Conservation (phyloP, 768 basidiomycete genomes). For the Lactifluus echinatus region DNA sequence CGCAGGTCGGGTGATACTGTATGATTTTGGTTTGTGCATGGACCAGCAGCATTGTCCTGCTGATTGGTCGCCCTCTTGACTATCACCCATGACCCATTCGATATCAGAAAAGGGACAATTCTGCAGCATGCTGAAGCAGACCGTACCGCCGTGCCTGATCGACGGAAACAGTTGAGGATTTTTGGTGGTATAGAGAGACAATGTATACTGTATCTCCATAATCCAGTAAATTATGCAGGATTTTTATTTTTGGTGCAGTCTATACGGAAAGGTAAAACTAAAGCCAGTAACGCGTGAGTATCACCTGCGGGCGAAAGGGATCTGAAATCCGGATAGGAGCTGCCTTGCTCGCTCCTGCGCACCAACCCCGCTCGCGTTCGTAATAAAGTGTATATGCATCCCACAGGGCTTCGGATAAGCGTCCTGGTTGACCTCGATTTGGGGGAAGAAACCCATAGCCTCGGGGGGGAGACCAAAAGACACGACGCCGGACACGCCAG, state of each 20-base stretch:
- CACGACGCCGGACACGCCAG: constrained; percentile 79
- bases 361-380: constrained; percentile 78
- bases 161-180: not conserved
- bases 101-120: not conserved
- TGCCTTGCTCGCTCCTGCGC: constrained; percentile 86
- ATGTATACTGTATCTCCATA: not conserved
- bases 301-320: constrained; percentile 62
- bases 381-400: constrained; percentile 92
- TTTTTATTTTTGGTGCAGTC: not conserved
- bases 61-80: not conserved
- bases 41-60: not conserved
- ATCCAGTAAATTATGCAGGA: not conserved
- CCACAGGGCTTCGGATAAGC: constrained; percentile 80
- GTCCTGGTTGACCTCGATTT: constrained; percentile 91
- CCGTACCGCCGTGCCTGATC: not conserved
- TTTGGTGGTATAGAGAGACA: not conserved
- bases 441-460: constrained; percentile 89
- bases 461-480: constrained; percentile 76
- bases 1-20: too few relatives aligned
- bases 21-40: not conserved
- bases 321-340: constrained; percentile 82
- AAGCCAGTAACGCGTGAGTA: not conserved
- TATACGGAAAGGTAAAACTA: not conserved
- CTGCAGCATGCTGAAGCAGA: not conserved
- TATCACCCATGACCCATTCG: not conserved